These are phyloP conservation scores for Phlebiopsis flavidoalba DNA, from an alignment of 768 basidiomycete genomes.

Conservation along the genomic window DNA sequence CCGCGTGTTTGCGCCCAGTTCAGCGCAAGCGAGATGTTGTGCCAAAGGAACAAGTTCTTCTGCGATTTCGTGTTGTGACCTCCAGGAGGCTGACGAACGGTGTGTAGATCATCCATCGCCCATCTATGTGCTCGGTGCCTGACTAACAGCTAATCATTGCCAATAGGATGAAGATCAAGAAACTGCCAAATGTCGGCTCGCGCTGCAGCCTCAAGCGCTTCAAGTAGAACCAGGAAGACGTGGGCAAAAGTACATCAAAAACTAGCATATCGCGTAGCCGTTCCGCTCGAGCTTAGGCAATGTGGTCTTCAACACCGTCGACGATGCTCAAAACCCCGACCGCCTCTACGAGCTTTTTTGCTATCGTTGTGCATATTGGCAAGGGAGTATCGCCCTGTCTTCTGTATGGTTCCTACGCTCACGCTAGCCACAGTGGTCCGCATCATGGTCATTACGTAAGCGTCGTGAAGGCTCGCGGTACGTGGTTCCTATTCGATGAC, in stretches of 20 bases:
- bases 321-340: conserved; percentile 89
- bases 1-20: conserved; percentile 94
- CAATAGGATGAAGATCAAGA: conserved; percentile 96
- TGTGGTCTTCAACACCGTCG: conserved; percentile 98
- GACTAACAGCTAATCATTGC: not conserved
- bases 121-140: not conserved
- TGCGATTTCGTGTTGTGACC: conserved; percentile 95
- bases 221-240: conserved; percentile 96
- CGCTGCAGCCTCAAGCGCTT: conserved; percentile 96
- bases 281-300: conserved; percentile 89
- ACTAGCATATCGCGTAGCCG: conserved; percentile 93
- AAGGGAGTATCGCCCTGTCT: conserved; percentile 53
- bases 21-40: conserved; percentile 97
- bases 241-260: conserved; percentile 91
- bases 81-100: conserved; percentile 99
- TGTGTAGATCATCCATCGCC: conserved; percentile 28
- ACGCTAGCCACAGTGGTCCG: conserved; percentile 61
- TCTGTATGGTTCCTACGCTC: conserved; percentile 8
- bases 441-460: conserved; percentile 98
- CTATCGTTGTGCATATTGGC: conserved; percentile 98
- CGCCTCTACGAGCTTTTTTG: conserved; percentile 88
- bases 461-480: conserved; percentile 76
- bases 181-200: conserved; percentile 90
- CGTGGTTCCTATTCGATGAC: conserved; percentile 95
- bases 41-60: conserved; percentile 97